phyloP scores from a whole-genome alignment of 1,139 yeast genomes.

The Wickerhamomyces sp. region DNA sequence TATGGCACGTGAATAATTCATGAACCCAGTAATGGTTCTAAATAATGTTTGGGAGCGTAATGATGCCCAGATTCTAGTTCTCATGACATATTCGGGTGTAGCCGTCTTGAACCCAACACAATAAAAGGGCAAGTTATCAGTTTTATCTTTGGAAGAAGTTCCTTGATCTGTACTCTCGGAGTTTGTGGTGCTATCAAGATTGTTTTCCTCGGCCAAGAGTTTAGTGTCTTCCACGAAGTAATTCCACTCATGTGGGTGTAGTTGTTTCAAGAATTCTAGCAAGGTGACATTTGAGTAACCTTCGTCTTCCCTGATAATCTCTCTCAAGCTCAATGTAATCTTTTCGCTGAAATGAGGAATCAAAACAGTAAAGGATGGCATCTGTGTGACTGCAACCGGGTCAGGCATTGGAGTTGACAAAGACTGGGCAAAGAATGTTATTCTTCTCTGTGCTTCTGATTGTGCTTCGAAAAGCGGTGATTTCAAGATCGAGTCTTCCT shows the following conservation, averaged over 20 bases:
- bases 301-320: slow-evolving; percentile 67
- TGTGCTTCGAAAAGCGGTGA: slow-evolving; percentile 49
- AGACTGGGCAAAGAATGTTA: slow-evolving; percentile 71
- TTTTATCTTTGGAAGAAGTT: slow-evolving; percentile 33
- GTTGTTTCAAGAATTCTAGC: slow-evolving; percentile 67
- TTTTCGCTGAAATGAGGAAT: slow-evolving; percentile 74
- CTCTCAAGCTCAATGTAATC: slow-evolving; percentile 62
- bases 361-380: slow-evolving; percentile 71
- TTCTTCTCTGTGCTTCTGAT: slow-evolving; percentile 73
- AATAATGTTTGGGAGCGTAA: slow-evolving; percentile 68
- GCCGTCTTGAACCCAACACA: slow-evolving; percentile 74
- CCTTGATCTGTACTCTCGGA: slow-evolving; percentile 23
- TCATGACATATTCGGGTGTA: slow-evolving; percentile 67
- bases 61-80: slow-evolving; percentile 78
- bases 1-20: slow-evolving; percentile 74
- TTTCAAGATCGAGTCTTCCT: slow-evolving; percentile 62
- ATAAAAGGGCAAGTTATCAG: slow-evolving; percentile 64
- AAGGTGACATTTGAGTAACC: slow-evolving; percentile 66
- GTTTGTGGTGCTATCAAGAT: slow-evolving; percentile 24
- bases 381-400: slow-evolving; percentile 67
- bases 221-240: slow-evolving; percentile 71
- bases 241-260: slow-evolving; percentile 73
- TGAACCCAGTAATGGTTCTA: slow-evolving; percentile 71
- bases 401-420: slow-evolving; percentile 71
- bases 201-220: slow-evolving; percentile 58